Evolutionary conservation across 129 eudicot species (phyloP).

Genomic region (Arctium minus): DNA sequence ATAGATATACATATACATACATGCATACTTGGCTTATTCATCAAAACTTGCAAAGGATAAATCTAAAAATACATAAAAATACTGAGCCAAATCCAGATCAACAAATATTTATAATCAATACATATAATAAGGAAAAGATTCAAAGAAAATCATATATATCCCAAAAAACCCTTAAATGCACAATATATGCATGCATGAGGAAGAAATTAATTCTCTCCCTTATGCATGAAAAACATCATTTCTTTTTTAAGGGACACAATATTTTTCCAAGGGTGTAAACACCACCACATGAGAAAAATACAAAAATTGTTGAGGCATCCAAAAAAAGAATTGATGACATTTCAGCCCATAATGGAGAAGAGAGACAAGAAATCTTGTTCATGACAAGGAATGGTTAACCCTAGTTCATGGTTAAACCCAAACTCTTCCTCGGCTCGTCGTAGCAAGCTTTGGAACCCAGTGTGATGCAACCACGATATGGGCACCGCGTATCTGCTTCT

Average conservation of each 20-base stretch:
- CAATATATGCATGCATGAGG: background rate
- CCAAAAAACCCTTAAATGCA: background rate
- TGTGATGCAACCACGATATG: constrained; percentile 44
- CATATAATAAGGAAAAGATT: background rate
- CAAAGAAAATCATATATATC: background rate
- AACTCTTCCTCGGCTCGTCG: constrained; percentile 61
- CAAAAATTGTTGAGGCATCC: background rate
- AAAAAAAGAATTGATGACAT: background rate
- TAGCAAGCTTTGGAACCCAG: constrained; percentile 40
- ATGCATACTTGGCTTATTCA: background rate
- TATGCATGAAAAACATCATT: background rate
- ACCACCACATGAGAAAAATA: constrained; percentile 25
- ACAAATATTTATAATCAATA: background rate
- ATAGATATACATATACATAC: background rate
- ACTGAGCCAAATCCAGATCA: background rate
- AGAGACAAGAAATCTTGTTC: constrained; percentile 53
- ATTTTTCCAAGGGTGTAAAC: constrained; percentile 32
- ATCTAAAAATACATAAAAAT: background rate
- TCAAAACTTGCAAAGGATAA: background rate
- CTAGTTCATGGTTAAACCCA: constrained; percentile 62
- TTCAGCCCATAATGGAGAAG: constrained; percentile 30
- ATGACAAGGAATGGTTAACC: constrained; percentile 66
- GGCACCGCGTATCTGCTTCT: constrained; percentile 53
- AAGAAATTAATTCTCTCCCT: background rate
- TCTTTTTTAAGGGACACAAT: background rate